Evolutionary conservation across 805 yeast genomes (phyloP).

Genomic region (Zygoascus biomembranicola): DNA sequence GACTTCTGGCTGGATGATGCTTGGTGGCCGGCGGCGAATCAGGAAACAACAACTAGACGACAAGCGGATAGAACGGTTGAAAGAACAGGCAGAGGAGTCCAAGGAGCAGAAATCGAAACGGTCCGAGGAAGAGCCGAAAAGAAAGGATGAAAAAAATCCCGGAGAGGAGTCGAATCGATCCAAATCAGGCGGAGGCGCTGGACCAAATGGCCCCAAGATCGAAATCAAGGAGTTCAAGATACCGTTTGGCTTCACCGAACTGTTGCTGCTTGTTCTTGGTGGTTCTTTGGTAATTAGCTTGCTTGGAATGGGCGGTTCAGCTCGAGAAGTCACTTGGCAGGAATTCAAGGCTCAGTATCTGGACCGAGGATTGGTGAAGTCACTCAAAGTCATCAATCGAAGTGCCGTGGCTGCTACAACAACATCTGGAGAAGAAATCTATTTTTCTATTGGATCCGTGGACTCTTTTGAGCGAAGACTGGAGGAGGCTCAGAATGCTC

Average conservation of each 20-base stretch:
- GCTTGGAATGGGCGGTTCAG: slow-evolving; percentile 3
- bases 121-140: neutral
- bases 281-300: slow-evolving; percentile 3
- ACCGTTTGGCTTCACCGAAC: slow-evolving; percentile 4
- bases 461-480: slow-evolving; percentile 79
- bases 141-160: neutral
- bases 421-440: slow-evolving; percentile 34
- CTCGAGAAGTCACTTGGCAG: slow-evolving; percentile 51
- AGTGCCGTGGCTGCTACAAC: slow-evolving; percentile 37
- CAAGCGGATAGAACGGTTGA: neutral
- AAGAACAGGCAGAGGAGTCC: neutral
- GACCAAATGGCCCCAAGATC: neutral
- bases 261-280: neutral
- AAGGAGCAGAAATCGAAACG: neutral
- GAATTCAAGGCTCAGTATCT: slow-evolving; percentile 76
- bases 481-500: slow-evolving; percentile 59
- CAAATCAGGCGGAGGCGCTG: neutral
- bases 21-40: neutral
- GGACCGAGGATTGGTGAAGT: slow-evolving; percentile 69
- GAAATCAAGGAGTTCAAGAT: slow-evolving; percentile 1
- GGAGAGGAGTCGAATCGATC: neutral
- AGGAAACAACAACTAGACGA: neutral
- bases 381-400: slow-evolving; percentile 64
- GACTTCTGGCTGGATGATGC: neutral
- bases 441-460: slow-evolving; percentile 82